Conservation (phyloP, 192 early-diverging fungal genomes). For the Nowakowskiella sp. region DNA sequence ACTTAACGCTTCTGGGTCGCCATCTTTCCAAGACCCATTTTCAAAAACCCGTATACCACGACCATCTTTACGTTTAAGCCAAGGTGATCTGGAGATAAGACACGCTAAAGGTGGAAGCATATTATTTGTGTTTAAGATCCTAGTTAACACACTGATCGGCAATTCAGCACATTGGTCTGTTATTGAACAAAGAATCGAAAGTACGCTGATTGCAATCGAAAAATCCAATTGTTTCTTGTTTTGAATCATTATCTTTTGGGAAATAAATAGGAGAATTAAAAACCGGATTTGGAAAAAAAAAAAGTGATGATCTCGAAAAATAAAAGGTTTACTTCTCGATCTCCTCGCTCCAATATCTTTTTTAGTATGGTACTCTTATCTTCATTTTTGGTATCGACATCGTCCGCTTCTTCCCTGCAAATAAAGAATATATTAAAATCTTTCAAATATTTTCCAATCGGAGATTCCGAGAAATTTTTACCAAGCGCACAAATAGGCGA, state of each 20-base stretch:
- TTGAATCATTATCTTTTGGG: neutral
- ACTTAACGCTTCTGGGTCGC: constrained; percentile 35
- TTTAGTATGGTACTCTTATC: too few species aligned
- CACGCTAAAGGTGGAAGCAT: constrained; percentile 7
- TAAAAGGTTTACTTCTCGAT: constrained; percentile 5
- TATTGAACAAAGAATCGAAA: constrained; percentile 37
- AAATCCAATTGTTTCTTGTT: constrained; percentile 27
- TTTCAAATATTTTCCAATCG: neutral
- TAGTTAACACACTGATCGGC: constrained; percentile 23
- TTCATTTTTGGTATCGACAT: too few species aligned
- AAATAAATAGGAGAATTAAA: constrained; percentile 4
- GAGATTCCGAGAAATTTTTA: constrained; percentile 1
- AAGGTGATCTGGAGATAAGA: neutral
- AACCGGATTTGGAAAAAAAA: too few species aligned
- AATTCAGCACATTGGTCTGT: constrained; percentile 24
- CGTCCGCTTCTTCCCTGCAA: too few species aligned
- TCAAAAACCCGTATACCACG: too few species aligned
- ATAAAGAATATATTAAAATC: too few species aligned
- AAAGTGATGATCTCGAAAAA: too few species aligned
- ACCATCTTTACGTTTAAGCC: too few species aligned
- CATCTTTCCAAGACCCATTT: constrained; percentile 24
- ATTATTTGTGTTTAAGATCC: constrained; percentile 29
- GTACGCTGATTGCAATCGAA: constrained; percentile 20
- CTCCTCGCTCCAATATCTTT: constrained; percentile 5
- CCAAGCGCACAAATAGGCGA: constrained; percentile 26